These are phyloP conservation scores for Endotrypanum monterogeii DNA, from an alignment of 208 protist genomes.

Conservation along the genomic window DNA sequence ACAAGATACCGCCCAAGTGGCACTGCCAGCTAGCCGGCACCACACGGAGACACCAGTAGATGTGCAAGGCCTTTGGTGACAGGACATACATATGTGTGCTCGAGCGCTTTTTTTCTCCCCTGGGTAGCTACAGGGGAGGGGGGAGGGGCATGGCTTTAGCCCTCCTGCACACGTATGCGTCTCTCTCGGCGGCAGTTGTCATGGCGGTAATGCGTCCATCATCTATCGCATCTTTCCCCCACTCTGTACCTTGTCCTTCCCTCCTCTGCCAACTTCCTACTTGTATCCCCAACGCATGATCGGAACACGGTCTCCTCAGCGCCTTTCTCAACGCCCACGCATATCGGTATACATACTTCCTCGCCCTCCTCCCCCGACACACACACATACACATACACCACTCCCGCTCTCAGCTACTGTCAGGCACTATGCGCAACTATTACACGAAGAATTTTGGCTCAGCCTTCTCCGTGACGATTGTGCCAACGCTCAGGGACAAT, in stretches of 20 bases:
- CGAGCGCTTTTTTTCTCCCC: no score
- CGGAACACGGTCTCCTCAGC: neutral
- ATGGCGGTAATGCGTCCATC: neutral
- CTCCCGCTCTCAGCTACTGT: no score
- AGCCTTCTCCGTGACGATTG: constrained; percentile 73
- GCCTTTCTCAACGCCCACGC: no score
- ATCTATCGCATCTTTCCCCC: neutral
- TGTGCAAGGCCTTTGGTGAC: no score
- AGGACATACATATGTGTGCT: no score
- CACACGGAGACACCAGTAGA: no score
- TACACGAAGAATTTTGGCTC: constrained; percentile 59
- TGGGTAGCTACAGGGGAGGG: no score
- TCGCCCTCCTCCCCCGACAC: neutral
- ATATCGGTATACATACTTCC: no score
- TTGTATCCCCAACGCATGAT: neutral
- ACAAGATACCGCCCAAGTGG: no score
- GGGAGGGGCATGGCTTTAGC: no score
- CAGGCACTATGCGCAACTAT: constrained; percentile 27
- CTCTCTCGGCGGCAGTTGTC: neutral
- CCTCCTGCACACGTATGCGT: no score
- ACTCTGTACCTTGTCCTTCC: constrained; percentile 1
- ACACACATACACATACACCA: neutral
- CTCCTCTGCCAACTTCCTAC: neutral
- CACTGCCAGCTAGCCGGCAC: no score
- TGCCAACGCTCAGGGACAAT: constrained; percentile 91